Percentiles rank a stretch among this genome's conserved stretches.
These are phyloP conservation scores for Cytospora chrysosperma DNA, from an alignment of 2,329 filamentous ascomycete species.

Conservation along the genomic window DNA sequence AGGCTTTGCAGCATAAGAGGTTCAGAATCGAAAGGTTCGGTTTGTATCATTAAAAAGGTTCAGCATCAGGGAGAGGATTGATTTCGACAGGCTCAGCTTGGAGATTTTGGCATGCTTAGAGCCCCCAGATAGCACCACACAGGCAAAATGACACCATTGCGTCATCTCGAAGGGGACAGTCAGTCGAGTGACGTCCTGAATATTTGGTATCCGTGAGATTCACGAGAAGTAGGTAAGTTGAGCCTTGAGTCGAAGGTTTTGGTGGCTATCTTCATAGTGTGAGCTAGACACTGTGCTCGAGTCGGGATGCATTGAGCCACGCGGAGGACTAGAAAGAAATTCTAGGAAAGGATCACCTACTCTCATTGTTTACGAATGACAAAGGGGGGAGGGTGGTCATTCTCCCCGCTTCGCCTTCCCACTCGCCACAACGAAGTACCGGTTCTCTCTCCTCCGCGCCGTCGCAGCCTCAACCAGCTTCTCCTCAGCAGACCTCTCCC, in stretches of 20 bases:
- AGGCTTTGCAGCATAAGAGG: background rate
- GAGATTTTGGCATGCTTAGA: conserved; percentile 1
- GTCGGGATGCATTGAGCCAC: background rate
- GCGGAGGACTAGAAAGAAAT: background rate
- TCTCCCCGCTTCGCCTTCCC: conserved; percentile 37
- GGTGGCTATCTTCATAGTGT: background rate
- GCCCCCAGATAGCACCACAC: conserved; percentile 4
- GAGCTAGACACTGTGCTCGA: background rate
- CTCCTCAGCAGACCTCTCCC: conserved; percentile 24
- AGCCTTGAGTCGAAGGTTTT: background rate
- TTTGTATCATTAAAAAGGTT: background rate
- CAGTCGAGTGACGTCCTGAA: background rate
- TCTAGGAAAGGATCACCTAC: background rate
- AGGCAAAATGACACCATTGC: background rate
- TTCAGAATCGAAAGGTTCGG: background rate
- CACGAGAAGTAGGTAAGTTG: background rate
- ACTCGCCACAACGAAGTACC: conserved; percentile 74
- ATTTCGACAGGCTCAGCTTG: background rate
- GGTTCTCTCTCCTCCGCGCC: conserved; percentile 61
- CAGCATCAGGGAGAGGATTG: background rate
- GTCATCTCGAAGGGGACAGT: background rate
- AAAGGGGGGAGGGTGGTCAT: background rate
- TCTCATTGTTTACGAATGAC: background rate
- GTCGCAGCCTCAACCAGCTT: conserved; percentile 26
- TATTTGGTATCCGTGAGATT: background rate